Evolutionary conservation across 768 basidiomycete genomes (phyloP).

Genomic region (Pisolithus sp.): DNA sequence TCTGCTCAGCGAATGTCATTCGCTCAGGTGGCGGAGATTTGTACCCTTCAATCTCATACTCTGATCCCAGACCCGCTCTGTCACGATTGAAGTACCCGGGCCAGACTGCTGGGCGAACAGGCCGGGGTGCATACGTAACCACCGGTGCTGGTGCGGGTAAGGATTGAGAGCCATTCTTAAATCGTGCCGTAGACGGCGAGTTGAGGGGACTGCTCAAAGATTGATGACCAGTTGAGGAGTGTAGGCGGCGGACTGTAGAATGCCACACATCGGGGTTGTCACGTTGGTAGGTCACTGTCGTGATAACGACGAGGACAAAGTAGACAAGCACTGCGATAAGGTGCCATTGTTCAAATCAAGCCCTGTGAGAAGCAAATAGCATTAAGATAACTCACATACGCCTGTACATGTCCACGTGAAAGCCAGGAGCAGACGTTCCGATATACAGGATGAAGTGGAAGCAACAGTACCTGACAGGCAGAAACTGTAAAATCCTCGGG

Average conservation of each 20-base stretch:
- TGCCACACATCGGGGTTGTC: slow-evolving; percentile 49
- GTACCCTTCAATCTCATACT: slow-evolving; percentile 45
- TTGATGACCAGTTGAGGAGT: slow-evolving; percentile 25
- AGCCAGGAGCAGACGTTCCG: slow-evolving; percentile 48
- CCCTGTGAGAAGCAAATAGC: not conserved
- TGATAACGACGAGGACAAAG: slow-evolving; percentile 41
- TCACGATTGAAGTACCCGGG: slow-evolving; percentile 23
- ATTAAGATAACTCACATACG: slow-evolving; percentile 31
- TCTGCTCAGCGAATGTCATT: slow-evolving; percentile 13
- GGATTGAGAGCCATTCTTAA: slow-evolving; percentile 24
- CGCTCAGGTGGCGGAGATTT: slow-evolving; percentile 17
- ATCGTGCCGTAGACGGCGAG: slow-evolving; percentile 30
- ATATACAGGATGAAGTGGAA: slow-evolving; percentile 34
- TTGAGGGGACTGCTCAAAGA: slow-evolving; percentile 30
- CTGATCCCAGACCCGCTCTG: slow-evolving; percentile 33
- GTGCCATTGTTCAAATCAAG: slow-evolving; percentile 2
- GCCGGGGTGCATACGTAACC: slow-evolving; percentile 39
- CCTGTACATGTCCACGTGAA: slow-evolving; percentile 51
- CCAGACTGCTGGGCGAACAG: slow-evolving; percentile 32
- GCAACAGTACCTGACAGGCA: not conserved
- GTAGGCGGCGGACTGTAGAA: slow-evolving; percentile 39
- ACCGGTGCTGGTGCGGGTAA: slow-evolving; percentile 10
- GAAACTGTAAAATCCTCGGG: not conserved
- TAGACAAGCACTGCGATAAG: slow-evolving; percentile 49
- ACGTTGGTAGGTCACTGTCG: slow-evolving; percentile 35